These are phyloP conservation scores for Dendryphion nanum DNA, from an alignment of 2,329 filamentous ascomycete genomes.

Conservation along the genomic window DNA sequence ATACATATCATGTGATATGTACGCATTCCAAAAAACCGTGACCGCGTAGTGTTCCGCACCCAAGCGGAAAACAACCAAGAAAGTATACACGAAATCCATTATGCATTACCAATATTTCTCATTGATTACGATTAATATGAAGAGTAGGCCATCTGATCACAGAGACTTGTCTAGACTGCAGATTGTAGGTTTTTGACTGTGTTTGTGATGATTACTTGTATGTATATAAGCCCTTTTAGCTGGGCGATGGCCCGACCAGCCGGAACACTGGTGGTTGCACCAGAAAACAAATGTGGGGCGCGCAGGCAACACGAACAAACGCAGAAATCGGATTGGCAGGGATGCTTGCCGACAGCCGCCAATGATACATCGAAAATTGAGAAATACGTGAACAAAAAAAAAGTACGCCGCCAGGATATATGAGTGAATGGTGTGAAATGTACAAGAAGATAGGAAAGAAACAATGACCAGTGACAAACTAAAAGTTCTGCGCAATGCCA, in stretches of 20 bases:
- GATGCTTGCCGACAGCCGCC: neutral
- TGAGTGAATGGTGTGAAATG: neutral
- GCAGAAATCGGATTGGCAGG: too few relatives aligned
- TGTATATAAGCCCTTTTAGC: conserved; percentile 2
- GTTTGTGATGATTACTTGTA: conserved; percentile 7
- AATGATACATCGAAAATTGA: neutral
- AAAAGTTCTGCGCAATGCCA: conserved; percentile 97
- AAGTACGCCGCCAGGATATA: conserved; percentile 8
- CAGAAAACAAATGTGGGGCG: neutral
- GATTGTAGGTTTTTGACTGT: too few relatives aligned
- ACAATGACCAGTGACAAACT: conserved; percentile 20
- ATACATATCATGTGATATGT: too few relatives aligned
- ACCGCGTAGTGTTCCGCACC: too few relatives aligned
- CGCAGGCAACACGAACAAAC: too few relatives aligned
- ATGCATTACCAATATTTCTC: too few relatives aligned
- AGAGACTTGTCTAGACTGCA: too few relatives aligned
- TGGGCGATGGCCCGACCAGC: conserved; percentile 1
- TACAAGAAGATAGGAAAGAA: conserved; percentile 1
- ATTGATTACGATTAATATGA: too few relatives aligned
- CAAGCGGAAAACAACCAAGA: too few relatives aligned
- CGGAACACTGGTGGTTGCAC: neutral
- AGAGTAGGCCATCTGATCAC: too few relatives aligned
- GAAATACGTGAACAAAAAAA: conserved; percentile 3
- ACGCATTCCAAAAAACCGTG: too few relatives aligned
- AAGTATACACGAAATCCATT: too few relatives aligned